These are phyloP conservation scores for Blastocystis sp. DNA, from an alignment of 352 stramenopile genomes.

Conservation along the genomic window DNA sequence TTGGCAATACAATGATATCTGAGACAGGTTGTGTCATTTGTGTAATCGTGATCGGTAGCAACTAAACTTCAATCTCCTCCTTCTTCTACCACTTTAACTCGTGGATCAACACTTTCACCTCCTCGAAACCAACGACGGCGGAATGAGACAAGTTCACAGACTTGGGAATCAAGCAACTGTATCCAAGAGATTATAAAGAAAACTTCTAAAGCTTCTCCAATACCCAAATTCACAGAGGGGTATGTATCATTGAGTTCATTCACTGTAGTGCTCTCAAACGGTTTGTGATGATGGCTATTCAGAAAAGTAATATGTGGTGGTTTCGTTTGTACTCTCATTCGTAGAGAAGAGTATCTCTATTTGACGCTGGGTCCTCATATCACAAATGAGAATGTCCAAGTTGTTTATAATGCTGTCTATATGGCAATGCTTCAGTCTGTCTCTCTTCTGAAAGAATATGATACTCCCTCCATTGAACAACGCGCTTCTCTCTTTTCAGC, in stretches of 20 bases:
- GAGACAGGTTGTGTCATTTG: too few species aligned
- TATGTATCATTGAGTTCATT: neutral
- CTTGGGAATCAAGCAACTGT: neutral
- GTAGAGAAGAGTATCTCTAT: constrained; percentile 46
- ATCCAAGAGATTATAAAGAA: constrained; percentile 13
- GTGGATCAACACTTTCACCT: neutral
- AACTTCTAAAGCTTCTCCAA: neutral
- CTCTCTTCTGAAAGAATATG: constrained; percentile 33
- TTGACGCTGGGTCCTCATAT: neutral
- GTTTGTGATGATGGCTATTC: neutral
- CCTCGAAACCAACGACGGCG: neutral
- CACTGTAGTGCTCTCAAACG: neutral
- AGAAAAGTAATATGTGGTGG: neutral
- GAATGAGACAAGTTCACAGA: neutral
- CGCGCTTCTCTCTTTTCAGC: constrained; percentile 31
- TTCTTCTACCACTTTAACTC: neutral
- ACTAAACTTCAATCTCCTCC: neutral
- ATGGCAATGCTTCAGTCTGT: constrained; percentile 11
- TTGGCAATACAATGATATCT: too few species aligned
- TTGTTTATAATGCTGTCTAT: neutral
- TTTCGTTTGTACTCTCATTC: neutral
- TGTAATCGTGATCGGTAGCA: neutral
- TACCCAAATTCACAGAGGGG: neutral
- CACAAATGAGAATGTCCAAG: neutral
- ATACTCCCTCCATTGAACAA: neutral